These are phyloP conservation scores for Ustilago tritici DNA, from an alignment of 1,284 basidiomycete genomes.

Conservation along the genomic window DNA sequence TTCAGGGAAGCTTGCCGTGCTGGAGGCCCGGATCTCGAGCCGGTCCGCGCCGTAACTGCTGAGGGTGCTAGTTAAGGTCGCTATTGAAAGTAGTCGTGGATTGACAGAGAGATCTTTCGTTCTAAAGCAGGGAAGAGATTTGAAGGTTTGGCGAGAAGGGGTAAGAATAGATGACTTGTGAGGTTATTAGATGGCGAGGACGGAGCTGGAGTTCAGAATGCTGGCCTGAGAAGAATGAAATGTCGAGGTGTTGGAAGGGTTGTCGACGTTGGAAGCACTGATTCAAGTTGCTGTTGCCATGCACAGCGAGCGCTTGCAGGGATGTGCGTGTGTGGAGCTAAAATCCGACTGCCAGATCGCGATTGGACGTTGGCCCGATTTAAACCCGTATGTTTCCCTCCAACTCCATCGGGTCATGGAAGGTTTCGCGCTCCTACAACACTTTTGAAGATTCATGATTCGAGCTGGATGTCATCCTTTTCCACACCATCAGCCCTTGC, in stretches of 20 bases:
- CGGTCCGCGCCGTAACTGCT: too few species aligned
- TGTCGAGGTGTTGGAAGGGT: not conserved
- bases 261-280: slow-evolving; percentile 7
- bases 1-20: not conserved
- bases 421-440: slow-evolving; percentile 11
- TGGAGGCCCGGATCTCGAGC: too few species aligned
- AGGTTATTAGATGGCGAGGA: too few species aligned
- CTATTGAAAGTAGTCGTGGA: too few species aligned
- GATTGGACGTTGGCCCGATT: slow-evolving; percentile 19
- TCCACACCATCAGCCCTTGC: slow-evolving; percentile 14
- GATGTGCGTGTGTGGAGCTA: slow-evolving; percentile 13
- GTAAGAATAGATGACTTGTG: too few species aligned
- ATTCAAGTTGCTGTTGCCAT: slow-evolving; percentile 13
- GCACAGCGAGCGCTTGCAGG: slow-evolving; percentile 1
- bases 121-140: too few species aligned
- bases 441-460: slow-evolving; percentile 21
- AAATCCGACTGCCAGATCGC: slow-evolving; percentile 13
- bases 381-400: not conserved
- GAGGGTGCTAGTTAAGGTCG: too few species aligned
- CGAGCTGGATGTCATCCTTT: not conserved
- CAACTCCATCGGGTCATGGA: not conserved
- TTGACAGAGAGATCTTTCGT: too few species aligned
- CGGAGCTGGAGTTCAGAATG: not conserved
- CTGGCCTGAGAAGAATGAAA: not conserved
- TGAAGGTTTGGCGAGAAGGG: too few species aligned